A percentile compares a stretch with the other conserved stretches of the same genome.
Evolutionary conservation across 2,329 filamentous ascomycete species (phyloP).

Genomic region (Leptographium galeiforme): DNA sequence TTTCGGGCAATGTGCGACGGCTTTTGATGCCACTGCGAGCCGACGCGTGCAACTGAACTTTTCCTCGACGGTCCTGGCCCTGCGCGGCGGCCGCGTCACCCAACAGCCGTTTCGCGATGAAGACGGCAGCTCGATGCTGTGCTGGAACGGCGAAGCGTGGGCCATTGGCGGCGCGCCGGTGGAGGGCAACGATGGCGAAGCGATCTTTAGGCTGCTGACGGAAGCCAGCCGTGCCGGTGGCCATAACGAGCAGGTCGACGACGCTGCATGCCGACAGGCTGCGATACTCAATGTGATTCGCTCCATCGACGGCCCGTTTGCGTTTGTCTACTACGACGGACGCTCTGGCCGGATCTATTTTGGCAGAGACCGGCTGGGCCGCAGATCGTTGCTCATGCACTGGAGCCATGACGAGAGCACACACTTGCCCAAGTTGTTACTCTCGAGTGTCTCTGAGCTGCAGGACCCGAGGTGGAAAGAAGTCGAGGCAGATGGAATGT

Average conservation of each 20-base stretch:
- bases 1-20: constrained; percentile 25
- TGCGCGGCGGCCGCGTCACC: constrained; percentile 63
- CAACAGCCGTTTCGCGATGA: constrained; percentile 57
- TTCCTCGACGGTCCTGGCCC: constrained; percentile 74
- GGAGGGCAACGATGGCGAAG: constrained; percentile 65
- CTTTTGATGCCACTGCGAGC: constrained; percentile 11
- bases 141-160: constrained; percentile 99
- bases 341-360: constrained; percentile 54
- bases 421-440: constrained; percentile 29
- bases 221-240: constrained; percentile 21
- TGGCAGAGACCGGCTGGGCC: constrained; percentile 74
- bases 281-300: constrained; percentile 35
- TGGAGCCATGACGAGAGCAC: constrained; percentile 18
- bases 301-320: constrained; percentile 68
- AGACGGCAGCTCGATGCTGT: constrained; percentile 52
- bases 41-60: constrained; percentile 41
- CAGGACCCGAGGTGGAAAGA: constrained; percentile 51
- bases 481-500: constrained; percentile 73
- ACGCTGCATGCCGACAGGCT: neutral
- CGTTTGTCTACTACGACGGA: constrained; percentile 72
- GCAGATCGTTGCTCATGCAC: constrained; percentile 63
- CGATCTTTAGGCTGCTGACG: constrained; percentile 49
- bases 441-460: constrained; percentile 59
- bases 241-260: neutral
- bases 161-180: constrained; percentile 46